Percentiles rank a stretch among this genome's conserved stretches.
These are phyloP conservation scores for Dioscorea zingiberensis DNA, from an alignment of 106 monocot species.

Conservation along the genomic window DNA sequence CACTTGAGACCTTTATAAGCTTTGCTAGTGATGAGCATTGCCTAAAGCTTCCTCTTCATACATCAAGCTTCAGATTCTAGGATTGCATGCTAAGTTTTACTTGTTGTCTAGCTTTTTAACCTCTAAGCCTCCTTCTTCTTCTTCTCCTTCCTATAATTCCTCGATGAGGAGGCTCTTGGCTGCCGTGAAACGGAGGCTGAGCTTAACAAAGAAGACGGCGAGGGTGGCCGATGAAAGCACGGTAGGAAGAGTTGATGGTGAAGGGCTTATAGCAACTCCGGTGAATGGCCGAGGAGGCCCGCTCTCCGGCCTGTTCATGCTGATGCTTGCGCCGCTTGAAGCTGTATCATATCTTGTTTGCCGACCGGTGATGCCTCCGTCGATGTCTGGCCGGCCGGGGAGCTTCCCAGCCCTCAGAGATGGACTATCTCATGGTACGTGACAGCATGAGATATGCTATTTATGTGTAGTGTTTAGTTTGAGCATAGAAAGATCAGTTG, in stretches of 20 bases:
- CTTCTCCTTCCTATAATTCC: no score
- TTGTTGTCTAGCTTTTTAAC: no score
- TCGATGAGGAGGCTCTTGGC: constrained; percentile 8
- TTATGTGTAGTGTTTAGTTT: constrained; percentile 13
- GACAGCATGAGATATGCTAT: constrained; percentile 43
- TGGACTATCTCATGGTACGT: constrained; percentile 38
- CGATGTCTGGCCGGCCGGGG: constrained; percentile 11
- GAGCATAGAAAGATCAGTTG: no score
- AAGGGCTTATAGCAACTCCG: neutral
- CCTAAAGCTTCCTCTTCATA: no score
- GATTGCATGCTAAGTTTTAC: no score
- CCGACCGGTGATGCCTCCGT: neutral
- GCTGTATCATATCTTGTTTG: constrained; percentile 17
- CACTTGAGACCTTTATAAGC: no score
- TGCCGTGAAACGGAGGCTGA: constrained; percentile 13
- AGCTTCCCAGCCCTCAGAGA: constrained; percentile 14
- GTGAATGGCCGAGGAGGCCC: neutral
- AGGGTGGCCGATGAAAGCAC: constrained; percentile 22
- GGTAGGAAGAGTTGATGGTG: neutral
- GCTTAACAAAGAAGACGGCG: constrained; percentile 14
- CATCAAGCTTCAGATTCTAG: no score
- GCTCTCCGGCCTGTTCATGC: neutral
- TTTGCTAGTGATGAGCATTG: no score
- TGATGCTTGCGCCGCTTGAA: neutral
- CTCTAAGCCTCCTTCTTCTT: no score